These are phyloP conservation scores for Didymella exigua DNA, from an alignment of 2,329 filamentous ascomycete species.

Conservation along the genomic window DNA sequence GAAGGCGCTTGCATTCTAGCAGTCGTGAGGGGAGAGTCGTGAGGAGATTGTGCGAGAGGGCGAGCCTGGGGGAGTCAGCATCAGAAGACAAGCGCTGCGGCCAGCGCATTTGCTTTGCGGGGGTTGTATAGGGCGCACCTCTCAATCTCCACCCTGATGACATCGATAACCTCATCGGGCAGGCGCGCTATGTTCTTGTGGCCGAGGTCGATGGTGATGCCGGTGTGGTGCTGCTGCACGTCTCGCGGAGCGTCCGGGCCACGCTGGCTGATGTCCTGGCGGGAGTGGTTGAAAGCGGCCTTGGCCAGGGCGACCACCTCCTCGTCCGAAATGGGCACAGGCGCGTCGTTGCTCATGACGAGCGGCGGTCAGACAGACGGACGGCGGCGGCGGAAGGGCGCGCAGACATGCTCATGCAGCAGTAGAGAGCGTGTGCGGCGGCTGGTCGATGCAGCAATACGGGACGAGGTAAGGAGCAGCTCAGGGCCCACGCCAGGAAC, in stretches of 20 bases:
- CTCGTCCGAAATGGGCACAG: conserved; percentile 59
- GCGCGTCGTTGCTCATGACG: conserved; percentile 49
- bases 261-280: conserved; percentile 64
- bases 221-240: conserved; percentile 64
- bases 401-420: conserved; percentile 16
- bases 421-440: not conserved
- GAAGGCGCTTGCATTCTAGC: conserved; percentile 75
- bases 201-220: conserved; percentile 79
- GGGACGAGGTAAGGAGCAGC: conserved; percentile 2
- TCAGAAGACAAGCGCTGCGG: not conserved
- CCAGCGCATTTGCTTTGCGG: not conserved
- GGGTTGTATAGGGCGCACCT: conserved; percentile 55
- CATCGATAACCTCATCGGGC: conserved; percentile 74
- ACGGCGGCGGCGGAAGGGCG: conserved; percentile 6
- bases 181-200: conserved; percentile 73
- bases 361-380: conserved; percentile 14
- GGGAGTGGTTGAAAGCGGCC: conserved; percentile 70
- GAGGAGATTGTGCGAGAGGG: conserved; percentile 80
- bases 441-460: not conserved
- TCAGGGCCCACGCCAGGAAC: too few relatives aligned
- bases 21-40: conserved; percentile 72
- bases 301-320: conserved; percentile 70
- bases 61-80: conserved; percentile 61
- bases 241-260: conserved; percentile 59
- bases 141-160: conserved; percentile 76